phyloP scores from a whole-genome alignment of 306 rosid genomes.

The Psophocarpus tetragonolobus region DNA sequence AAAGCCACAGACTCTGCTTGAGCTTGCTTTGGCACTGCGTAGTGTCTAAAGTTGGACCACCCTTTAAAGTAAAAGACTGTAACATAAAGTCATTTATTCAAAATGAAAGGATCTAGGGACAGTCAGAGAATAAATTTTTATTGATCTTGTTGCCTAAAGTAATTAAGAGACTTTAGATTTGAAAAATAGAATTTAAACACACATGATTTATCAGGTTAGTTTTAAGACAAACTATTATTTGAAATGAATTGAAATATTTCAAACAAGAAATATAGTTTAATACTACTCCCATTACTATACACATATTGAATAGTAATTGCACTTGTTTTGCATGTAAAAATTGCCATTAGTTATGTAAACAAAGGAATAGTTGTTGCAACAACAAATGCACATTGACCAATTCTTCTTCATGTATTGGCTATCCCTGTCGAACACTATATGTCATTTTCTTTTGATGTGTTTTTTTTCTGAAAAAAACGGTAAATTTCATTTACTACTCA shows the following conservation, averaged over 20 bases:
- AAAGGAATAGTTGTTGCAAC: not conserved
- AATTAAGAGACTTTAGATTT: not conserved
- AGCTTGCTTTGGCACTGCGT: not conserved
- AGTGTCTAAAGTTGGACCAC: not conserved
- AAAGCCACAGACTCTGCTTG: not conserved
- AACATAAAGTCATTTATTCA: not conserved
- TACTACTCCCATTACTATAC: not conserved
- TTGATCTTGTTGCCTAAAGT: not conserved
- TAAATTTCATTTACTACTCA: not conserved
- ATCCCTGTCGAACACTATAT: not conserved
- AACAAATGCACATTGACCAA: not conserved
- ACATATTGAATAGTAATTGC: not conserved
- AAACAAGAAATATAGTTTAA: not conserved
- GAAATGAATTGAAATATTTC: not conserved
- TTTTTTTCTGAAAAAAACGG: not conserved
- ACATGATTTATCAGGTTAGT: not conserved
- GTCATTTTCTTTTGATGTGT: not conserved
- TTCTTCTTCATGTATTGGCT: not conserved
- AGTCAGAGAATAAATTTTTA: not conserved
- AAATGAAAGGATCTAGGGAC: slow-evolving; percentile 8
- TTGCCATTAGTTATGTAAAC: not conserved
- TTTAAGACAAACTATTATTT: not conserved
- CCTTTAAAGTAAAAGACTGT: slow-evolving; percentile 6
- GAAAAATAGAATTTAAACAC: not conserved
- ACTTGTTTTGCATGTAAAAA: not conserved